Evolutionary conservation across 306 rosid species (phyloP), one percentile per base, ranked within the genome.

Genomic region (Biancaea sappan): DNA sequence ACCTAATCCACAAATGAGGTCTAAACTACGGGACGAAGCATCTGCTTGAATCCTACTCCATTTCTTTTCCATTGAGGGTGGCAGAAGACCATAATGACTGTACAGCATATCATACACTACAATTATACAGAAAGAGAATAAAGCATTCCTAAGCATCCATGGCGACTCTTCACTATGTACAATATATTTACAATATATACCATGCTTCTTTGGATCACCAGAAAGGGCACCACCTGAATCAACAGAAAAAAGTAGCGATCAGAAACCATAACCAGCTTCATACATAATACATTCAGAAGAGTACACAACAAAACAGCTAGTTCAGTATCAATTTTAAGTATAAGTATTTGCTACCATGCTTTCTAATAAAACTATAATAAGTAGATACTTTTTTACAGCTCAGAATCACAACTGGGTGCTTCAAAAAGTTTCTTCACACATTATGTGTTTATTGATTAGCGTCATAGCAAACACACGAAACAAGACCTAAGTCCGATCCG

Each of bases 171-270:
- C 72, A 48, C 54, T 84, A 69, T 81, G 66, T 72, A 83, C 82
- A 84, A 8, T 26, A 56, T 66, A 84, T 72, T 61, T 73, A 90
- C 87, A 70, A 61, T 63, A 84, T 75, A 59, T 71, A 74, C 71
- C 52, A 62, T 59, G 66, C 79, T 59, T 24, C 74, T 76, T 69
- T 32, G 37, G n/a, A 57, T 79, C 66, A 94, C 97, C 98, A 94
- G 85, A 94, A 91, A 11, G 97, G 97, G 67, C 98, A 91, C 98
- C 98, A 94, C 89, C 98, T 94, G 91, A 70, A 72, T 18, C 13
- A 59, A 40, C 19, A 68, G 38, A 69, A 56, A 62, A 11, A 9
- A 43, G 14, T 18, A 1, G n/a, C 38, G 18, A 65, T 62, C n/a
- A n/a, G 34, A 80, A 29, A 46, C 57, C 44, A 57, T 16, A 14